Evolutionary conservation across 441 rosid genomes (phyloP), one percentile per base, ranked within the genome.

Genomic region (Cnidoscolus chayamansa): DNA sequence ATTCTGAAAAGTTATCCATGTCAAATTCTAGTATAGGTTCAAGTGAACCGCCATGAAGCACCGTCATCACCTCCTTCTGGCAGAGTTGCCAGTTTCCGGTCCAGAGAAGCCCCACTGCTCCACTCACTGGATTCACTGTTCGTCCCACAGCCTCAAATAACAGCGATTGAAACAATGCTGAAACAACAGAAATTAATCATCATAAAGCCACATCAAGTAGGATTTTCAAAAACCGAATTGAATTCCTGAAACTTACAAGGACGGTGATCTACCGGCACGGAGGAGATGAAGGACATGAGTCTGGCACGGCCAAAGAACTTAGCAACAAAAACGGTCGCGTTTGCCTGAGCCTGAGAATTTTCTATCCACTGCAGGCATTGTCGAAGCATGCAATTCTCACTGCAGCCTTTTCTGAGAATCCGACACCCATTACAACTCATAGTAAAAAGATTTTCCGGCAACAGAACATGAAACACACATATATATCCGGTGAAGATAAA

Each of bases 371-470:
- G 77, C 11, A 86, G 77, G 66, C 85, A 83, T 40, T 87, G 88
- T 64, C 82, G 67, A 16, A 86, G 78, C 66, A 54, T 57, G 40
- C 88, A 86, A 67, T 76, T 81, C 1, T 82, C 85, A 37, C 72
- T 78, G 72, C 90, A 86, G 17, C 90, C 86, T 59, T 86, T 86
- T 13, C 90, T 79, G 2, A 86, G 84, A 68, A 86, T 78, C 13
- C 90, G 72, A 72, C 90, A 84, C 2, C 88, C 88, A 51, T 83
- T 86, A 77, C 90, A 86, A 72, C 90, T 86, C 86, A 84, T 84
- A 37, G 2, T 65, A 25, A 32, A 56, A 32, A 48, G 65, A 10
- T 67, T 68, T 50, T 40, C 53, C 80, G 6, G 55, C 63, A 30
- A 10, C 47, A 11, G 68, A 64, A 64, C 67, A 66, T 55, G 32